Evolutionary conservation across 768 basidiomycete genomes (phyloP), one percentile per base, ranked within the genome.

Genomic region (Russula virescens): DNA sequence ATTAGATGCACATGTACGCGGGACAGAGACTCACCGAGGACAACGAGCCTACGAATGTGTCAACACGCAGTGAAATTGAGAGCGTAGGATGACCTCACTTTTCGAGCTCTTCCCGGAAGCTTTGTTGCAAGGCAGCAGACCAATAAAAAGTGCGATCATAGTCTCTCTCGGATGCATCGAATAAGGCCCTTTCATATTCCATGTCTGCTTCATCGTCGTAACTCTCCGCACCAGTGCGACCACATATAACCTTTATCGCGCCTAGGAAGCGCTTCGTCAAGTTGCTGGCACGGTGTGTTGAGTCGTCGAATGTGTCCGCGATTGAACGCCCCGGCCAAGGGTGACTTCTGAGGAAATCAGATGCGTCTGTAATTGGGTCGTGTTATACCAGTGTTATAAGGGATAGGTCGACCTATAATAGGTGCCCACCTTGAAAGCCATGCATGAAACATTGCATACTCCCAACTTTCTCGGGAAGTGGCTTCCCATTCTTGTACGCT

Each of bases 391-490:
- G 56, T 19, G 18, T 49, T 34, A 57, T 18, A n/a, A 40, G 40
- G 55, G 25, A 5, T 26, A 55, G 34, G 8, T 28, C 10, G 1
- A 26, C 43, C 18, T 58, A 25, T 54, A 26, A 7, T 45, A 47
- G 43, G 54, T 35, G 43, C 34, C 31, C 68, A 84, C 91, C 91
- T 75, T 84, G 82, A 69, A 80, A 95, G 16, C 93, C 92, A 66
- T 91, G 83, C 69, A 94, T 75, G 74, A 96, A 95, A 58, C 84
- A 86, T 69, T 96, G 94, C 84, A 94, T 87, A 68, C 88, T 91
- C 9, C 94, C 94, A 54, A 94, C 87, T 75, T 96, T 96, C 62
- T 89, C 90, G 25, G 91, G 91, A 21, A 94, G 73, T 1, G 81
- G 80, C 69, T 92, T 91, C 7, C 89, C 90, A 68, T 94, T 92